Evolutionary conservation across 2,329 filamentous ascomycete species (phyloP).

Genomic region (Neopestalotiopsis sp.): DNA sequence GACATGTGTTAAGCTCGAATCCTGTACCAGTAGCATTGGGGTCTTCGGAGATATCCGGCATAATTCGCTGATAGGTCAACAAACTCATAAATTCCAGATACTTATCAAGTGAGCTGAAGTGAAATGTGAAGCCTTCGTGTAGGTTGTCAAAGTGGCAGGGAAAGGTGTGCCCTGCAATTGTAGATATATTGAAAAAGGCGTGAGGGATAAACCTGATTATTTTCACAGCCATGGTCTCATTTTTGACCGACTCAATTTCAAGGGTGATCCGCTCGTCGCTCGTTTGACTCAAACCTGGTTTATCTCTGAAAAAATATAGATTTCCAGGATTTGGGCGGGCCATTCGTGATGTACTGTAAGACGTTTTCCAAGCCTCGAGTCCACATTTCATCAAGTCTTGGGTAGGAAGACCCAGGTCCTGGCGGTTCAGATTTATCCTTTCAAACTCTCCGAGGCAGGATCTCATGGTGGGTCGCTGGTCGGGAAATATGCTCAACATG

Average conservation of each 20-base stretch:
- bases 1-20: neutral
- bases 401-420: neutral
- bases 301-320: neutral
- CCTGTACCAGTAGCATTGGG: neutral
- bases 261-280: neutral
- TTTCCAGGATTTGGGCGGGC: neutral
- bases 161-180: neutral
- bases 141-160: neutral
- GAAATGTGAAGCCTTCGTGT: neutral
- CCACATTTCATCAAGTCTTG: slow-evolving; percentile 5
- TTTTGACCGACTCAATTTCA: neutral
- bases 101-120: neutral
- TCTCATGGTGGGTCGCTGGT: neutral
- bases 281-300: neutral
- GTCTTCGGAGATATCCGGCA: neutral
- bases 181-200: neutral
- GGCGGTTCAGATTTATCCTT: neutral
- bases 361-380: neutral
- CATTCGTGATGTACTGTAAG: neutral
- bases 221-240: neutral
- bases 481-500: neutral
- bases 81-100: neutral
- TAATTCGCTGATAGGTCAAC: neutral
- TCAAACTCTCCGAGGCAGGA: neutral
- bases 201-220: neutral